Base-by-base conservation (phyloP, 2,329 filamentous ascomycete species). In the Cladophialophora exuberans region DNA sequence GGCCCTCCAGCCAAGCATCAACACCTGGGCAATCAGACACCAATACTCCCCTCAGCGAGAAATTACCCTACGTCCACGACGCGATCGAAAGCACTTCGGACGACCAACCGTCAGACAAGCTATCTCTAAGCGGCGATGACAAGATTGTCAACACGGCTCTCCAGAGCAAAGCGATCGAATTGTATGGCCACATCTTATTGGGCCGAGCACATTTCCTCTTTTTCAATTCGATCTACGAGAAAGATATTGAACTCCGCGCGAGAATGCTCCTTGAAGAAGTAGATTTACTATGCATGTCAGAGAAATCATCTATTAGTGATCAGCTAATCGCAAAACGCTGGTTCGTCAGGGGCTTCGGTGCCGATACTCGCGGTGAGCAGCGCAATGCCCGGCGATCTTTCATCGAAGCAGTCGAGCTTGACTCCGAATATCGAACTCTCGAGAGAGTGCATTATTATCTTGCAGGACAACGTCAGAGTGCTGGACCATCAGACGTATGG, bases 151-250 rank as follows among this genome's bases (percentile, higher is more conserved):
- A 20, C 5, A 2, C 30, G 2, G 13, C 18, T 15, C 36, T 35
- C 3, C 42, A 53, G 38, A 38, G 18, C 6, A 18, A 22, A 10
- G 48, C 44, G 6, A 38, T 59, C 38, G 56, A 55, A 35, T 44
- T 59, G 6, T 55, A 52, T 28, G 31, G 18, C 9, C 20, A 53
- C 13, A 47, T 30, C n/a, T 38, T 56, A 4, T 17, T 59, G 13
- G 46, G 48, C 49, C 56, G 52, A 45, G 48, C 52, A 20, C 56
- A 59, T 30, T 47, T 53, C 6, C 38, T 55, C 18, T 49, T 59
- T 38, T 53, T 52, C 43, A 33, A 42, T 30, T 41, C 56, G 3
- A 20, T 9, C 17, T 7, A 7, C 5, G 43, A 41, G 11, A 28
- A 39, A 13, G 33, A 30, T 15, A 15, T 15, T 4, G 36, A 31